These are phyloP conservation scores for Kwoniella shandongensis DNA, from an alignment of 768 basidiomycete genomes.

Conservation along the genomic window DNA sequence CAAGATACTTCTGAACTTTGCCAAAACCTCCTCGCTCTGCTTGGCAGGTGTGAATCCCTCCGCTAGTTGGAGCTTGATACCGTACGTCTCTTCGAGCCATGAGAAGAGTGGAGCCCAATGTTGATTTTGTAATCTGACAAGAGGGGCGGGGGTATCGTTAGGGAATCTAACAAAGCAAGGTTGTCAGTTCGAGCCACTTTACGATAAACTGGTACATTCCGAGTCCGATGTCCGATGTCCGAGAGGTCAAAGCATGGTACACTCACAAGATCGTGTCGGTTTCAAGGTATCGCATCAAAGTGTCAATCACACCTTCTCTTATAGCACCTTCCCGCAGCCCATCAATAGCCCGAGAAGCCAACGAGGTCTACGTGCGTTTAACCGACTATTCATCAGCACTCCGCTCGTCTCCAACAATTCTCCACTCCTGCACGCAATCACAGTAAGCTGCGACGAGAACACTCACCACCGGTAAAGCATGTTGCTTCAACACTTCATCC, in stretches of 20 bases:
- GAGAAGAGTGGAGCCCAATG: constrained; percentile 86
- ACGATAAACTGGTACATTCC: too few relatives aligned
- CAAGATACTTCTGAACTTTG: constrained; percentile 63
- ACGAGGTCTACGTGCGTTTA: constrained; percentile 74
- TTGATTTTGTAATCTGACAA: constrained; percentile 72
- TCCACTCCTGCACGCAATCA: too few relatives aligned
- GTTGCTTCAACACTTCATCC: constrained; percentile 76
- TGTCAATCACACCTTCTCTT: constrained; percentile 64
- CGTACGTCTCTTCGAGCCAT: constrained; percentile 71
- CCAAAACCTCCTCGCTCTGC: constrained; percentile 70
- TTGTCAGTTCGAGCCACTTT: not conserved
- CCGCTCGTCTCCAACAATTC: too few relatives aligned
- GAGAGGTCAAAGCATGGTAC: too few relatives aligned
- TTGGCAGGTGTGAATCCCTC: constrained; percentile 68
- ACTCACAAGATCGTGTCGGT: constrained; percentile 69
- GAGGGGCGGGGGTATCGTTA: constrained; percentile 69
- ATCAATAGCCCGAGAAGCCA: constrained; percentile 88
- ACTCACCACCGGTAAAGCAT: constrained; percentile 83
- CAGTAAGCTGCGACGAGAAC: too few relatives aligned
- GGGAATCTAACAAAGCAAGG: constrained; percentile 65
- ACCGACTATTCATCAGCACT: too few relatives aligned
- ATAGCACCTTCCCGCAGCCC: constrained; percentile 63
- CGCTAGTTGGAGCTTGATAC: constrained; percentile 67
- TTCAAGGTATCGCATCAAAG: constrained; percentile 79
- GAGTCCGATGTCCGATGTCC: too few relatives aligned